Evolutionary conservation across 2,329 filamentous ascomycete genomes (phyloP), one percentile per base, ranked within the genome.

Genomic region (Apiospora rasikravindrae): DNA sequence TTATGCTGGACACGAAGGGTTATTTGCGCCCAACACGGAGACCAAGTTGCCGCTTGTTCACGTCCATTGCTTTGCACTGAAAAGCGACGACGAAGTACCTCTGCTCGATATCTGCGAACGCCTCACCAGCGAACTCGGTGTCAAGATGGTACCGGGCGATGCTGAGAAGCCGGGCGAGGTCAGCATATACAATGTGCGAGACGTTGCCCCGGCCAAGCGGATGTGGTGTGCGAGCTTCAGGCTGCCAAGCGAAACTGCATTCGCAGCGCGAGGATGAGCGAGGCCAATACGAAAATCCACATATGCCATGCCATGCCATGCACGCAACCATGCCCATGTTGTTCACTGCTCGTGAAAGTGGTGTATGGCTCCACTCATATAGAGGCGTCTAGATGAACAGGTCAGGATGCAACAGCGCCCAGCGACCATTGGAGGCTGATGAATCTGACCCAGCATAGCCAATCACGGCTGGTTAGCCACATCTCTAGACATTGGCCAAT

Each of bases 201-300:
- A 97, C 76, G 96, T 99, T 71, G 94, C 95, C 72, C 96, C 96
- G 6, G 92, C 94, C 79, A 99, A 99, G 87, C 90, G 93, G 80
- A 98, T 98, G 95, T 98, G 96, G 82, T 98, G 96, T 82, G 96
- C 94, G 42, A 97, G 91, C 76, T 98, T 99, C 83, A 90, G 95
- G 74, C 80, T 99, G 73, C 96, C 96, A 2, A 83, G 86, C 45
- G 91, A 94, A 77, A 94, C 98, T 7, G 96, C 95, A 19, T 98
- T 98, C 84, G 87, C 88, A 33, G 74, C 83, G 19, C 69, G 71
- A 49, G 67, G 40, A 24, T 72, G 67, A 71, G 44, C 33, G 33
- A 64, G 29, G n/a, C 57, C 29, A 64, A 40, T 33, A 53, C 57
- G 33, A 64, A 40, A 22, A n/a, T 29, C 19, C 40, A 40, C 57